Conservation (phyloP, 345 rosid species). For the Limnanthes douglasii region DNA sequence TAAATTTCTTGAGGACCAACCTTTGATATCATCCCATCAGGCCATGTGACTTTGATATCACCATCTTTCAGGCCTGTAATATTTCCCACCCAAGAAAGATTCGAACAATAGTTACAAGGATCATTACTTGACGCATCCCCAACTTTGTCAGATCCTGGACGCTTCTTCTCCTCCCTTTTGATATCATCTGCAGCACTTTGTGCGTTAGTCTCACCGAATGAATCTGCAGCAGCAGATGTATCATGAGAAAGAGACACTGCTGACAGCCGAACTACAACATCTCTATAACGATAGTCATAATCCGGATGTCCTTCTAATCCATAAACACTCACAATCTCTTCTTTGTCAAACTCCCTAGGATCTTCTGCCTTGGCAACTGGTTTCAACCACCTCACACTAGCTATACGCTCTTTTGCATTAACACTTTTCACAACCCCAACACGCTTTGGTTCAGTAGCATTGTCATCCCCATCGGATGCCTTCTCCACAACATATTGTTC, state of each 20-base stretch:
- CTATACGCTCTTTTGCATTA: constrained; percentile 86
- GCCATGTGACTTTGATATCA: constrained; percentile 97
- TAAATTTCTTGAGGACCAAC: constrained; percentile 98
- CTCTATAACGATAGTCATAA: constrained; percentile 94
- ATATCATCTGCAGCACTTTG: constrained; percentile 17
- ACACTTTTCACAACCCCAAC: constrained; percentile 83
- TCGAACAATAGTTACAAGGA: constrained; percentile 19
- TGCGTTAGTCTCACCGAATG: constrained; percentile 20
- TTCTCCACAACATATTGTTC: constrained; percentile 95
- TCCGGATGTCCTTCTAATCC: constrained; percentile 94
- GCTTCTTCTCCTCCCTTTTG: constrained; percentile 12
- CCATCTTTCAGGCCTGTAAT: constrained; percentile 88
- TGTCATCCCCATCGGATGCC: constrained; percentile 55
- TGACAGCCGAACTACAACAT: constrained; percentile 70
- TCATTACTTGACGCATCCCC: constrained; percentile 21
- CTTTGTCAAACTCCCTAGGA: constrained; percentile 76
- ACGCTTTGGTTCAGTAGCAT: constrained; percentile 44
- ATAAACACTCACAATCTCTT: constrained; percentile 85
- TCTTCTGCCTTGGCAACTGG: constrained; percentile 61
- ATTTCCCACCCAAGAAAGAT: constrained; percentile 97
- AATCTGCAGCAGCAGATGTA: constrained; percentile 15
- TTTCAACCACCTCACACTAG: constrained; percentile 79
- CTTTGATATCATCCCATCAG: constrained; percentile 94
- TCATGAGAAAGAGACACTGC: constrained; percentile 36
- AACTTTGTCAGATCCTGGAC: constrained; percentile 19